Evolutionary conservation across 1,284 basidiomycete genomes (phyloP).

Genomic region (Fomitopsis schrenkii): DNA sequence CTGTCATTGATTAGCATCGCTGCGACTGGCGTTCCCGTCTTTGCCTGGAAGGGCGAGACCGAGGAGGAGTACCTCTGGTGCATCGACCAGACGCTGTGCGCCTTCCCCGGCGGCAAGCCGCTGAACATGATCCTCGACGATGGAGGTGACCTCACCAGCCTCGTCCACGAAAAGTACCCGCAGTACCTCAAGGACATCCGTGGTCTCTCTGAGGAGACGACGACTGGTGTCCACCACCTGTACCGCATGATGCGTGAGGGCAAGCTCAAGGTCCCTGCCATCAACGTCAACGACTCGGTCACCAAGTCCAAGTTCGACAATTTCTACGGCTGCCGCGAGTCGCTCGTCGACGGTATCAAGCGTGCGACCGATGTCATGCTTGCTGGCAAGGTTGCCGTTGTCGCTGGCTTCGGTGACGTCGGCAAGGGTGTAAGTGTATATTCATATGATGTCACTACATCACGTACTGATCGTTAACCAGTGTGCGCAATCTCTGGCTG

Average conservation of each 20-base stretch:
- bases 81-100: conserved; percentile 92
- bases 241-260: conserved; percentile 98
- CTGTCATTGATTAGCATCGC: conserved; percentile 63
- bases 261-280: conserved; percentile 95
- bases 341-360: conserved; percentile 99
- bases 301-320: conserved; percentile 99
- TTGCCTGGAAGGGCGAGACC: conserved; percentile 99
- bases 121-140: conserved; percentile 99
- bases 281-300: conserved; percentile 99
- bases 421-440: conserved; percentile 85
- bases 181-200: conserved; percentile 81
- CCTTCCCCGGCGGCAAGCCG: conserved; percentile 75
- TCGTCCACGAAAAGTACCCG: conserved; percentile 96
- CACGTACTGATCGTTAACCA: conserved; percentile 27
- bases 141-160: conserved; percentile 93
- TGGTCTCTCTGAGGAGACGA: conserved; percentile 98
- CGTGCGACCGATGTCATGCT: conserved; percentile 99
- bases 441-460: not conserved
- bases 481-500: conserved; percentile 97
- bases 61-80: conserved; percentile 99
- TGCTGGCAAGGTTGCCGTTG: conserved; percentile 98
- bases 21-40: conserved; percentile 97
- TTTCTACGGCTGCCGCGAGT: conserved; percentile 98
- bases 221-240: conserved; percentile 98
- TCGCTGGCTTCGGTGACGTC: conserved; percentile 98